Conservation (phyloP, 2,329 filamentous ascomycete species). For the Hypoxylon sp. region DNA sequence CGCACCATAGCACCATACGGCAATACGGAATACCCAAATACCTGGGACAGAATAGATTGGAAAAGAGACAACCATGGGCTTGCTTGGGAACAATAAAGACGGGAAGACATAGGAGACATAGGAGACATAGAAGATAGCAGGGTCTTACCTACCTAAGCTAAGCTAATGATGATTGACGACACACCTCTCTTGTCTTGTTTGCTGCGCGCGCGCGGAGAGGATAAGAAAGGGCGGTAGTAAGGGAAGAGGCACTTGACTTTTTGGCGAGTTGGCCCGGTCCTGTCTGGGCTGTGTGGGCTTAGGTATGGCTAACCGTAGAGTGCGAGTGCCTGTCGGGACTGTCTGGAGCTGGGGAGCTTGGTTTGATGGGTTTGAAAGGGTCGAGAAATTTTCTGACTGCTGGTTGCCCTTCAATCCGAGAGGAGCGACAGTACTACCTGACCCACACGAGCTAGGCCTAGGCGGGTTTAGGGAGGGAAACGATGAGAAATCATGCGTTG, state of each 20-base stretch:
- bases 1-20: slow-evolving; percentile 19
- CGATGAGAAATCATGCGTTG: slow-evolving; percentile 42
- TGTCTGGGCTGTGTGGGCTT: slow-evolving; percentile 23
- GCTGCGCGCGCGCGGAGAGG: slow-evolving; percentile 34
- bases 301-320: slow-evolving; percentile 2
- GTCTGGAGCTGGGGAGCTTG: slow-evolving; percentile 18
- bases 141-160: slow-evolving; percentile 44
- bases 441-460: slow-evolving; percentile 36
- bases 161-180: slow-evolving; percentile 41
- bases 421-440: slow-evolving; percentile 36
- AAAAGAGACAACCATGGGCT: neutral
- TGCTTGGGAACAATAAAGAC: slow-evolving; percentile 13
- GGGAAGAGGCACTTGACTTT: slow-evolving; percentile 41
- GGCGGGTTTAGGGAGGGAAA: slow-evolving; percentile 27
- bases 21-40: slow-evolving; percentile 31
- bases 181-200: slow-evolving; percentile 38
- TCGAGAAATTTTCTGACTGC: slow-evolving; percentile 43
- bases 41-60: slow-evolving; percentile 20
- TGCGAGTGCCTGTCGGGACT: slow-evolving; percentile 13
- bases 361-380: slow-evolving; percentile 36
- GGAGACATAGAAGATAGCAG: slow-evolving; percentile 26
- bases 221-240: slow-evolving; percentile 32
- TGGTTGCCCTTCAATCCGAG: slow-evolving; percentile 33
- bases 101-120: slow-evolving; percentile 9
- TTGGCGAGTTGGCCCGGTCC: slow-evolving; percentile 42